Evolutionary conservation across 2,329 filamentous ascomycete species (phyloP).

Genomic region (Daldinia sp.): DNA sequence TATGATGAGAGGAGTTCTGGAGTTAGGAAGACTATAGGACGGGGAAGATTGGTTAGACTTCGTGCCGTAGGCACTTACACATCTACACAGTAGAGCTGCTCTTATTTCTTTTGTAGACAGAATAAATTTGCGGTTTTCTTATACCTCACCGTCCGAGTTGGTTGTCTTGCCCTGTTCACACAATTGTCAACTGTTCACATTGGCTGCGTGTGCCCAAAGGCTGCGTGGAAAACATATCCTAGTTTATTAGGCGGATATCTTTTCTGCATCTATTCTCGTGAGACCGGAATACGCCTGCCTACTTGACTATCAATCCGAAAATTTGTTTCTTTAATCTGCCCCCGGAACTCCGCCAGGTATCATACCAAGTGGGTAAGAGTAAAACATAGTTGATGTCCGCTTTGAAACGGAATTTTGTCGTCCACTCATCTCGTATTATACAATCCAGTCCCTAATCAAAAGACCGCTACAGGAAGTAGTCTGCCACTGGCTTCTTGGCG

Average conservation of each 20-base stretch:
- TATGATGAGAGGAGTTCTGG: neutral
- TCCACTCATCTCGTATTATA: slow-evolving; percentile 20
- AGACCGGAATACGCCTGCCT: neutral
- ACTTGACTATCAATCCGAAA: slow-evolving; percentile 4
- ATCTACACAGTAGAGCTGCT: slow-evolving; percentile 8
- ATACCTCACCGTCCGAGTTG: neutral
- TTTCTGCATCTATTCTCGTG: neutral
- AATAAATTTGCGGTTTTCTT: neutral
- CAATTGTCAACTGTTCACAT: neutral
- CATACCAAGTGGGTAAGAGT: slow-evolving; percentile 10
- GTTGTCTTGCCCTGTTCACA: neutral
- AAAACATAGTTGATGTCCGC: slow-evolving; percentile 12
- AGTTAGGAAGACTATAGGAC: neutral
- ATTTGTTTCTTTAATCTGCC: slow-evolving; percentile 11
- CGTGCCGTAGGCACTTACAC: slow-evolving; percentile 3
- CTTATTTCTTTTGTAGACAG: slow-evolving; percentile 5
- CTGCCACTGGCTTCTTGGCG: slow-evolving; percentile 96
- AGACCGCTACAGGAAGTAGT: slow-evolving; percentile 79
- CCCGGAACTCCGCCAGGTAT: slow-evolving; percentile 34
- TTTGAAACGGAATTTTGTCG: slow-evolving; percentile 3
- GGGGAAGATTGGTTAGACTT: neutral
- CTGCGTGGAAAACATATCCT: neutral
- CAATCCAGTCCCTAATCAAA: slow-evolving; percentile 7
- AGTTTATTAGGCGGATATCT: slow-evolving; percentile 6
- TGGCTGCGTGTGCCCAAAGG: neutral